Evolutionary conservation across 108 stramenopile species (phyloP).

Genomic region (Mayamaea pseudoterrestris): DNA sequence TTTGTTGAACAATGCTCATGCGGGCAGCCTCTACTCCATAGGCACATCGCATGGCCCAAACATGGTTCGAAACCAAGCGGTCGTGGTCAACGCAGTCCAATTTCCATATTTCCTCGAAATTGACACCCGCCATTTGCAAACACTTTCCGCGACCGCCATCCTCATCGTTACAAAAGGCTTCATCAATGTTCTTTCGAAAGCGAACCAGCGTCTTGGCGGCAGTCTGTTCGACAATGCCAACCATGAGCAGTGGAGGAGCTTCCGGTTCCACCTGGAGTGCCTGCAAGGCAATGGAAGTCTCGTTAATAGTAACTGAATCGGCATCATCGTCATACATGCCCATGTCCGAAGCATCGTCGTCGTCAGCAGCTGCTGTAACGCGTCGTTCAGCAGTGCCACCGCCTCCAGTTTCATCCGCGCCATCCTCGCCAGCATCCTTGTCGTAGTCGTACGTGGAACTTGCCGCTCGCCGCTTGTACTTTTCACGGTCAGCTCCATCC

Average conservation of each 20-base stretch:
- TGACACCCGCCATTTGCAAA: constrained; percentile 91
- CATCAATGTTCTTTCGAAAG: constrained; percentile 62
- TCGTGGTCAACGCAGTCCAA: constrained; percentile 79
- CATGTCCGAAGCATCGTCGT: constrained; percentile 32
- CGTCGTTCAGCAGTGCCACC: constrained; percentile 5
- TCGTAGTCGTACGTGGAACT: constrained; percentile 56
- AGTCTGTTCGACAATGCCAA: constrained; percentile 87
- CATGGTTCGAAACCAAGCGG: constrained; percentile 84
- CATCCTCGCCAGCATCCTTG: constrained; percentile 55
- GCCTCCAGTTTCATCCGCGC: constrained; percentile 3
- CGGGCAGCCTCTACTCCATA: constrained; percentile 99
- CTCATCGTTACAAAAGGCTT: constrained; percentile 77
- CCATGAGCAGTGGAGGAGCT: constrained; percentile 91
- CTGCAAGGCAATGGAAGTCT: constrained; percentile 31
- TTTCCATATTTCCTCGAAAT: constrained; percentile 89
- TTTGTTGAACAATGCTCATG: constrained; percentile 88
- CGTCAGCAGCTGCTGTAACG: constrained; percentile 34
- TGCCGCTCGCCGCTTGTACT: constrained; percentile 40
- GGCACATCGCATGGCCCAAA: constrained; percentile 77
- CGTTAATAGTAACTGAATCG: constrained; percentile 21
- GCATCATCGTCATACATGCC: constrained; percentile 8
- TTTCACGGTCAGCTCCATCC: constrained; percentile 42
- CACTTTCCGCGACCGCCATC: constrained; percentile 73
- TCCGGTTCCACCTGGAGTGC: constrained; percentile 67
- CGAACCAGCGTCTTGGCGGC: constrained; percentile 70